Percentiles rank a stretch among this genome's conserved stretches.
phyloP scores from a whole-genome alignment of 345 rosid species.

The Lumnitzera racemosa region DNA sequence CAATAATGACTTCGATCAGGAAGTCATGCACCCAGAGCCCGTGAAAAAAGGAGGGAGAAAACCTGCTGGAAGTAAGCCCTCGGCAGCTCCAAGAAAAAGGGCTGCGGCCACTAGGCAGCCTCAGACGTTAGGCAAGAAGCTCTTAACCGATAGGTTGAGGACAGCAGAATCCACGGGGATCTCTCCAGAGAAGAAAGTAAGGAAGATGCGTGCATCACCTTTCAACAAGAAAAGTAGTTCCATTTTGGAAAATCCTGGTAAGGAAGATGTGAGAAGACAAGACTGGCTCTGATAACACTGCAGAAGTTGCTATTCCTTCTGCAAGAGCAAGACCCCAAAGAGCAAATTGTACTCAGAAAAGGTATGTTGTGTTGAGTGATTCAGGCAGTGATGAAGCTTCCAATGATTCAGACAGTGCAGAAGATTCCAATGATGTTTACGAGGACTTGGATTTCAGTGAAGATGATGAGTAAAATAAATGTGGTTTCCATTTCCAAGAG shows the following conservation, averaged over 20 bases:
- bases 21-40: constrained; percentile 8
- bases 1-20: constrained; percentile 30
- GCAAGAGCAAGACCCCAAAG: constrained; percentile 58
- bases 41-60: constrained; percentile 39
- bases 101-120: constrained; percentile 37
- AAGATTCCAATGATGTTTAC: constrained; percentile 2
- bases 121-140: constrained; percentile 34
- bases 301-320: constrained; percentile 9
- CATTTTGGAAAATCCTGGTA: constrained; percentile 20
- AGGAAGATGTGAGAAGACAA: constrained; percentile 5
- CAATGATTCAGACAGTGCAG: constrained; percentile 42
- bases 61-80: constrained; percentile 17
- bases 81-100: constrained; percentile 49
- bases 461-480: constrained; percentile 18
- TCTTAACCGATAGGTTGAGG: constrained; percentile 44
- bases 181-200: constrained; percentile 53
- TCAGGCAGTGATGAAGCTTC: constrained; percentile 43
- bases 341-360: constrained; percentile 28
- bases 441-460: constrained; percentile 39
- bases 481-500: too few species aligned
- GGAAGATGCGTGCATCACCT: too few species aligned
- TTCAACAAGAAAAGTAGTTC: constrained; percentile 45
- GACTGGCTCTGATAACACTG: not conserved
- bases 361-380: constrained; percentile 40
- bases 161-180: constrained; percentile 35